A percentile compares a stretch with the other conserved stretches of the same genome.
Evolutionary conservation across 164 flowering plant genomes (phyloP).

Genomic region (Saururus chinensis): DNA sequence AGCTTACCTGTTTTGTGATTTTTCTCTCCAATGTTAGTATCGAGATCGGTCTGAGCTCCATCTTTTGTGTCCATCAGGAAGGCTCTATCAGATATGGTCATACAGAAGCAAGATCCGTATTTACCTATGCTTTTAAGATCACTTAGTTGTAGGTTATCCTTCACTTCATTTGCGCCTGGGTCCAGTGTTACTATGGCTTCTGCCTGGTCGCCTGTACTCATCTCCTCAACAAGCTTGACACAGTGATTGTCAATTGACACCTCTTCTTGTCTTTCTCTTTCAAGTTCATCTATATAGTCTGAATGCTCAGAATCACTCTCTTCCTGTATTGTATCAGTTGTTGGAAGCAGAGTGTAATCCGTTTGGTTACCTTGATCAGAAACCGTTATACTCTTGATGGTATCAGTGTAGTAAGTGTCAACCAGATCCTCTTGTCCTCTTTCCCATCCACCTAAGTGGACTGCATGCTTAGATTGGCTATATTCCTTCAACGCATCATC

Average conservation of each 20-base stretch:
- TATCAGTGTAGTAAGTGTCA: too few species aligned
- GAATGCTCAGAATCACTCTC: slow-evolving; percentile 2
- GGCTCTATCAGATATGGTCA: too few species aligned
- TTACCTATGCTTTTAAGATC: background rate
- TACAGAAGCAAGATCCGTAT: background rate
- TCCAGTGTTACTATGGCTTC: slow-evolving; percentile 7
- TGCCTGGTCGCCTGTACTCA: slow-evolving; percentile 2
- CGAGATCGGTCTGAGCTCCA: too few species aligned
- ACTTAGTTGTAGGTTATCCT: slow-evolving; percentile 5
- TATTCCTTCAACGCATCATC: slow-evolving; percentile 1
- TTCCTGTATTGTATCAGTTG: too few species aligned
- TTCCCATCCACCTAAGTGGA: slow-evolving; percentile 6
- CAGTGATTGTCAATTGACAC: slow-evolving; percentile 2
- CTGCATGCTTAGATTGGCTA: slow-evolving; percentile 3
- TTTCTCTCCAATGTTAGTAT: too few species aligned
- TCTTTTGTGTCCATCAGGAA: too few species aligned
- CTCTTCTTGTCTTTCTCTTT: background rate
- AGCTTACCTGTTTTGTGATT: too few species aligned
- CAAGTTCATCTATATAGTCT: slow-evolving; percentile 2
- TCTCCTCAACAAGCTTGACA: too few species aligned
- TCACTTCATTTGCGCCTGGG: slow-evolving; percentile 22
- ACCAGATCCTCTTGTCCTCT: slow-evolving; percentile 6
- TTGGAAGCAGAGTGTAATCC: too few species aligned
- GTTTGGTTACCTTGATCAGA: too few species aligned
- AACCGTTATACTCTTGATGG: too few species aligned